Evolutionary conservation across 2,329 filamentous ascomycete genomes (phyloP).

Genomic region (Aspergillus novofumigatus): DNA sequence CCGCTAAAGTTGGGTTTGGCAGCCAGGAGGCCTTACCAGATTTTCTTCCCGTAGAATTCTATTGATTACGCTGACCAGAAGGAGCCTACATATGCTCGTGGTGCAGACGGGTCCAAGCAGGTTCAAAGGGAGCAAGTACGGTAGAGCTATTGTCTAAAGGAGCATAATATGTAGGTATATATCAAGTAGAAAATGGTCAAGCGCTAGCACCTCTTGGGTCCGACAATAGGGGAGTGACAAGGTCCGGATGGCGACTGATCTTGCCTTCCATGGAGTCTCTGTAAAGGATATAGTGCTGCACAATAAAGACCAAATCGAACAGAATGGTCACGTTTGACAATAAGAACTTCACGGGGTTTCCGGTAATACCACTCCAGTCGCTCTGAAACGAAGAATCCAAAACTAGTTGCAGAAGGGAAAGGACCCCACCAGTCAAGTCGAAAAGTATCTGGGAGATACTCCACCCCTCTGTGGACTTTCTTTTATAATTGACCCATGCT

Average conservation of each 20-base stretch:
- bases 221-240: conserved; percentile 28
- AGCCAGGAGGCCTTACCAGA: background rate
- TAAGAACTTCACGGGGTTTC: conserved; percentile 86
- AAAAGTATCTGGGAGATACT: conserved; percentile 78
- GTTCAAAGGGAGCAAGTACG: background rate
- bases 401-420: conserved; percentile 75
- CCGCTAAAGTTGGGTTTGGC: background rate
- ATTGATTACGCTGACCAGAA: background rate
- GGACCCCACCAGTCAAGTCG: conserved; percentile 73
- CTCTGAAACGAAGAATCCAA: conserved; percentile 80
- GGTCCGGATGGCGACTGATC: conserved; percentile 16
- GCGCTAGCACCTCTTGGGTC: conserved; percentile 9
- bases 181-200: background rate
- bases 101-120: background rate
- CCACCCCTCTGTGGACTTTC: conserved; percentile 84
- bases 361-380: conserved; percentile 87
- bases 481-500: conserved; percentile 74
- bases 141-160: background rate
- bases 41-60: background rate
- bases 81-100: background rate
- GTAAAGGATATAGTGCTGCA: conserved; percentile 86
- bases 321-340: conserved; percentile 80
- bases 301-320: conserved; percentile 82
- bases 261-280: conserved; percentile 25
- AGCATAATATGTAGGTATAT: background rate